Evolutionary conservation across 768 basidiomycete species (phyloP).

Genomic region (Amanita jacksonii): DNA sequence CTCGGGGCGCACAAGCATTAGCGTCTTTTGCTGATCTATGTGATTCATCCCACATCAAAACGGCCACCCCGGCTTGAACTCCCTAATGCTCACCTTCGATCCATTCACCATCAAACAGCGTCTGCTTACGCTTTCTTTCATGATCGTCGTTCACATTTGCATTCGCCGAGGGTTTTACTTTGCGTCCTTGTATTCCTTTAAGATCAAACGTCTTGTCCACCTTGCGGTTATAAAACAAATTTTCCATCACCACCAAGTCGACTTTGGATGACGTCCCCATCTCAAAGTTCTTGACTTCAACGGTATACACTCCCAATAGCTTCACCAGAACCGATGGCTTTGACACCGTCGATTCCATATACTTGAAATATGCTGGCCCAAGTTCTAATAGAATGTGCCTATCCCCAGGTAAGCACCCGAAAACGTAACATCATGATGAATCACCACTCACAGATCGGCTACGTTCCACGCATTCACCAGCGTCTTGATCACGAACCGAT

Average conservation of each 20-base stretch:
- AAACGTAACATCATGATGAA: constrained; percentile 1
- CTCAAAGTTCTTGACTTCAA: constrained; percentile 68
- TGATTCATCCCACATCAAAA: too few relatives aligned
- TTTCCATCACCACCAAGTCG: constrained; percentile 81
- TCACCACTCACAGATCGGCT: constrained; percentile 57
- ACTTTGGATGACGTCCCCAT: constrained; percentile 54
- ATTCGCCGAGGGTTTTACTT: constrained; percentile 41
- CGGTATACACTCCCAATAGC: constrained; percentile 72
- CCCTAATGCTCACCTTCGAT: constrained; percentile 48
- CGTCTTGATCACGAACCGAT: constrained; percentile 77
- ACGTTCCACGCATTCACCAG: constrained; percentile 84
- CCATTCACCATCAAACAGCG: constrained; percentile 79
- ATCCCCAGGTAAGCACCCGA: constrained; percentile 3
- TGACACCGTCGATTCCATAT: constrained; percentile 61
- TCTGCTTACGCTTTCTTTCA: constrained; percentile 34
- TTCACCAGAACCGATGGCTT: constrained; percentile 67
- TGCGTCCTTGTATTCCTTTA: constrained; percentile 75
- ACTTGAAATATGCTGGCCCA: constrained; percentile 70
- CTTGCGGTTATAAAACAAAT: constrained; percentile 64
- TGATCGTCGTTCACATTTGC: too few relatives aligned
- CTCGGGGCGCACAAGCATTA: constrained; percentile 60
- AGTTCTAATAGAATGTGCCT: constrained; percentile 76
- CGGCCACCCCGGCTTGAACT: too few relatives aligned
- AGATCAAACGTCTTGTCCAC: constrained; percentile 68
- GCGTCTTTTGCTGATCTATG: constrained; percentile 54